A percentile compares a stretch with the other conserved stretches of the same genome.
Evolutionary conservation across 768 basidiomycete species (phyloP).

Genomic region (Chalciporus piperatus): DNA sequence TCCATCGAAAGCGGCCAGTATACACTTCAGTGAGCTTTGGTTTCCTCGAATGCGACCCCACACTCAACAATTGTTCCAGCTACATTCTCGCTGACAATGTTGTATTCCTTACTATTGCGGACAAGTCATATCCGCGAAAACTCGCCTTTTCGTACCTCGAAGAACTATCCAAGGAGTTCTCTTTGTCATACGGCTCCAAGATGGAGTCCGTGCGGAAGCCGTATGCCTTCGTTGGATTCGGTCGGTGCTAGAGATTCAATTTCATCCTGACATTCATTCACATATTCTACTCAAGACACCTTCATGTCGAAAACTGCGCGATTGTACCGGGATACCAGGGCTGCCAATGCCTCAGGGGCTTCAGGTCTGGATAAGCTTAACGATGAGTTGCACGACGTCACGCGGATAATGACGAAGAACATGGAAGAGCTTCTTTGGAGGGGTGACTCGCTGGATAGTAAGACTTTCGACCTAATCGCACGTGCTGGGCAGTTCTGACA

Average conservation of each 20-base stretch:
- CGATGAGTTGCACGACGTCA: conserved; percentile 96
- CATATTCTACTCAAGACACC: conserved; percentile 61
- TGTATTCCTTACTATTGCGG: conserved; percentile 91
- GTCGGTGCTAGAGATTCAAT: conserved; percentile 45
- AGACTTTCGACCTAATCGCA: conserved; percentile 27
- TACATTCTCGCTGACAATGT: conserved; percentile 95
- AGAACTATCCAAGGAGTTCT: conserved; percentile 95
- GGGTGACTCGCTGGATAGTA: conserved; percentile 95
- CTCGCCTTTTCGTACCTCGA: conserved; percentile 97
- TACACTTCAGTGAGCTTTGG: conserved; percentile 81
- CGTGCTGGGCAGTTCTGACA: not conserved
- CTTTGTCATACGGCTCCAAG: conserved; percentile 87
- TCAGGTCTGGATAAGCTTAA: conserved; percentile 85
- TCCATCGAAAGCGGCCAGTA: conserved; percentile 95
- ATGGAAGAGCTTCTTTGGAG: conserved; percentile 99
- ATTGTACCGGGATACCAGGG: conserved; percentile 91
- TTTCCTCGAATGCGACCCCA: conserved; percentile 1
- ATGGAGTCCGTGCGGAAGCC: conserved; percentile 91
- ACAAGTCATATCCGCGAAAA: conserved; percentile 96
- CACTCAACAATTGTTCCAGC: conserved; percentile 41
- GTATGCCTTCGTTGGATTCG: conserved; percentile 99
- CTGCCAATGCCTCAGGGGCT: conserved; percentile 62
- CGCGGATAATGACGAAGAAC: conserved; percentile 99
- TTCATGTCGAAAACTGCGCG: conserved; percentile 99
- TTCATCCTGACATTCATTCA: conserved; percentile 1